Evolutionary conservation across 306 rosid genomes (phyloP).

Genomic region (Prunus mume): DNA sequence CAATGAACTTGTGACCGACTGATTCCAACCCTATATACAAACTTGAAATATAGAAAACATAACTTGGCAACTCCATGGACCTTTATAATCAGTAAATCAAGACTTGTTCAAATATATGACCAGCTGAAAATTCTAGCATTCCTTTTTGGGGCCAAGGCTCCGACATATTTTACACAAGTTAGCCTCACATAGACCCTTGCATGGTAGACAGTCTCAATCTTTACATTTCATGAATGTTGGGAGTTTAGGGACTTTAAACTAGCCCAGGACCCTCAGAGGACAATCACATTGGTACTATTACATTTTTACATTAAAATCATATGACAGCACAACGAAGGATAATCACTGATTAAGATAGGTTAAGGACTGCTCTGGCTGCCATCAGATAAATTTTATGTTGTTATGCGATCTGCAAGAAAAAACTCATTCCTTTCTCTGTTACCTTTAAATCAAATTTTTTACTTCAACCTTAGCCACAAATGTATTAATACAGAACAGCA

Average conservation of each 20-base stretch:
- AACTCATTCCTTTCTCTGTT: neutral
- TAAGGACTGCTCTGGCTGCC: neutral
- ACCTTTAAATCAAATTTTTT: neutral
- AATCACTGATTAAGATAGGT: neutral
- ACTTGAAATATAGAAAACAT: neutral
- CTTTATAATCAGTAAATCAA: neutral
- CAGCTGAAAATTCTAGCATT: no score
- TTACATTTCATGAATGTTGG: neutral
- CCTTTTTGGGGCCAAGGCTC: no score
- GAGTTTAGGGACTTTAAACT: neutral
- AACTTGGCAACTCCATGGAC: no score
- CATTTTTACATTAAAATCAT: neutral
- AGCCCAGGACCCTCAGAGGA: neutral
- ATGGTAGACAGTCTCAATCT: neutral
- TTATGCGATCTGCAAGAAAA: neutral
- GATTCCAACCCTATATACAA: neutral
- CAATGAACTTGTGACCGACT: no score
- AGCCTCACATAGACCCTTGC: neutral
- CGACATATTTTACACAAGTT: no score
- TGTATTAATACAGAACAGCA: neutral
- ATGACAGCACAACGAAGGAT: neutral
- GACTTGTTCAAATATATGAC: neutral
- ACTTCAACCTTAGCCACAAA: neutral
- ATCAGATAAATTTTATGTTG: neutral
- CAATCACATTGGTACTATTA: neutral